Evolutionary conservation across 2,329 filamentous ascomycete genomes (phyloP), one percentile per base, ranked within the genome.

Genomic region (Pyricularia pennisetigena): DNA sequence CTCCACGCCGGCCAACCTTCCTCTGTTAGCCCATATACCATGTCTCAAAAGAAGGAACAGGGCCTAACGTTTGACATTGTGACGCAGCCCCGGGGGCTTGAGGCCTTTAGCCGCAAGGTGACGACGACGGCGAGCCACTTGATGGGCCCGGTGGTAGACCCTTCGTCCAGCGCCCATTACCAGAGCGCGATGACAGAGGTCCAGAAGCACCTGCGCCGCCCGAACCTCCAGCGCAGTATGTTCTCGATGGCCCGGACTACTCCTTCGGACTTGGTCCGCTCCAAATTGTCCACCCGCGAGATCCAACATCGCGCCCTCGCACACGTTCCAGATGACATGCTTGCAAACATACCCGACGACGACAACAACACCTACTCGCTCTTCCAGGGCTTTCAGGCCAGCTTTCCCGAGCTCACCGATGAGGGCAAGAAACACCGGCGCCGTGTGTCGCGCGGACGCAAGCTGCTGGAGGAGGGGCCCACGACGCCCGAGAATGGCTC

Each of bases 331-430:
- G 94, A 99, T 79, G 94, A 97, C 70, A 86, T 99, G 72, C 86
- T 99, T 64, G 83, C 83, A 72, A 94, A 97, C 76, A 94, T 97
- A 66, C 95, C 95, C 72, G 93, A 97, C 70, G 93, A 97, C 70
- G 86, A 90, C 76, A 88, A 90, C 26, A 96, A 92, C 78, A 83
- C 88, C 20, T 99, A 97, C 80, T 97, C 94, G 59, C 84, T 99
- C 63, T 98, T 99, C 78, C 92, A 99, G 78, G 95, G 95, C 72
- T 99, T 99, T 78, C 90, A 97, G 80, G 95, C 94, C 65, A 94
- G 89, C 71, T 84, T 97, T 70, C 94, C 94, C 2, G 86, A 89
- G 71, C 79, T 86, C 71, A 83, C 82, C 5, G 91, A 95, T 20
- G 86, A 90, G 71, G 86, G 86, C 72, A 89, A 90, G 76, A 91